Conservation (phyloP, 352 stramenopile species). For the Globisporangium takayamanum region DNA sequence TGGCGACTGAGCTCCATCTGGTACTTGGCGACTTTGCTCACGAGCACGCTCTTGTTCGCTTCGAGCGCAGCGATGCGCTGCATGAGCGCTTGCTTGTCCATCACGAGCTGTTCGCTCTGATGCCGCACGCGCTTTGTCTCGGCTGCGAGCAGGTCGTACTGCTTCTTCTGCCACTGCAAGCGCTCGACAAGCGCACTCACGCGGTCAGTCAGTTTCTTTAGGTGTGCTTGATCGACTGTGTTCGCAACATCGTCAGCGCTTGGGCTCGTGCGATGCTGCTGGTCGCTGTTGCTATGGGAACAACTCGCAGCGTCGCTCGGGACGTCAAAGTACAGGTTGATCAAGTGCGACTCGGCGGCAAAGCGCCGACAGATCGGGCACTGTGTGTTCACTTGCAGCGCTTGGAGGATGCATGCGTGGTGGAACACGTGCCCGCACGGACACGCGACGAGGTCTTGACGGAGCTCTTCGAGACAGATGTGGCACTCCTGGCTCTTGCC, state of each 20-base stretch:
- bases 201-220: conserved; percentile 37
- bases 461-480: conserved; percentile 79
- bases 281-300: neutral
- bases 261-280: neutral
- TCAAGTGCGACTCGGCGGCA: conserved; percentile 33
- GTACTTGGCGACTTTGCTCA: conserved; percentile 71
- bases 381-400: conserved; percentile 59
- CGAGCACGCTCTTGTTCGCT: conserved; percentile 41
- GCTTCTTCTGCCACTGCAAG: conserved; percentile 75
- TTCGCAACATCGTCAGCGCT: neutral
- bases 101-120: conserved; percentile 57
- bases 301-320: conserved; percentile 16
- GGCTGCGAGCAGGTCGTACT: conserved; percentile 47
- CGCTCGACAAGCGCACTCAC: conserved; percentile 59
- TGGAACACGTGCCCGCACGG: conserved; percentile 77
- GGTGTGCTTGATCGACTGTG: conserved; percentile 14
- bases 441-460: conserved; percentile 41
- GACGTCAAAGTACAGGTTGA: conserved; percentile 66
- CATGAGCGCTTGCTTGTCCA: conserved; percentile 55
- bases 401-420: conserved; percentile 61
- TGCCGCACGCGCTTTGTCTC: conserved; percentile 53
- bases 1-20: conserved; percentile 67
- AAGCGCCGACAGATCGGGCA: conserved; percentile 66
- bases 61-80: conserved; percentile 44
- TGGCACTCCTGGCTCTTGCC: conserved; percentile 62